Percentiles rank a stretch among this genome's conserved stretches.
Conservation (phyloP, 768 basidiomycete species). For the Tylopilus sp. region DNA sequence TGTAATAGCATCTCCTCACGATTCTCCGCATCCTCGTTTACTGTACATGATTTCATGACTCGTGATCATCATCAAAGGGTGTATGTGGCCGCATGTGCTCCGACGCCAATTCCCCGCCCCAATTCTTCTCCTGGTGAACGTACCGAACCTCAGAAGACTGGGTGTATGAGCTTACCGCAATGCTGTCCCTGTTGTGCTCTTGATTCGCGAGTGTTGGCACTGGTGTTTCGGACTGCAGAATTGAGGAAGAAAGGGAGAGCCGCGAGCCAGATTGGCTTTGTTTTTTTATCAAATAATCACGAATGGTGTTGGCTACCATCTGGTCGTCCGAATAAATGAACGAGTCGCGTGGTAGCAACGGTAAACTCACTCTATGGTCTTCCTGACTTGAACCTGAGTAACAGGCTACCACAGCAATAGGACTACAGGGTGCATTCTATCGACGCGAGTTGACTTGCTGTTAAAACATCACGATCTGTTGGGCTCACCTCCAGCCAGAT, state of each 20-base stretch:
- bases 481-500: conserved; percentile 72
- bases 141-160: conserved; percentile 25
- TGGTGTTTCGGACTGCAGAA: conserved; percentile 27
- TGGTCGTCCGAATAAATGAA: conserved; percentile 26
- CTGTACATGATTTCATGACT: conserved; percentile 26
- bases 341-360: neutral
- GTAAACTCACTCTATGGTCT: conserved; percentile 63
- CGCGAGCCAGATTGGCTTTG: conserved; percentile 19
- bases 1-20: neutral
- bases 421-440: conserved; percentile 80
- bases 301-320: conserved; percentile 62
- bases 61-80: conserved; percentile 40
- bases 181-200: conserved; percentile 30
- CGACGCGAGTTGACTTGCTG: conserved; percentile 1
- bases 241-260: conserved; percentile 24
- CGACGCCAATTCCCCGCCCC: conserved; percentile 36
- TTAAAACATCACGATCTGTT: neutral
- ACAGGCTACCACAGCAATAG: conserved; percentile 72
- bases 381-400: conserved; percentile 81
- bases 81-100: conserved; percentile 35
- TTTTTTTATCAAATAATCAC: conserved; percentile 69
- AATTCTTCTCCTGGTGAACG: conserved; percentile 31
- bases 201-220: conserved; percentile 28
- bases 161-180: conserved; percentile 26
- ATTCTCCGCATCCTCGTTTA: conserved; percentile 3